Evolutionary conservation across 108 stramenopile genomes (phyloP), one percentile per base, ranked within the genome.

Genomic region (Nitzschia sp.): DNA sequence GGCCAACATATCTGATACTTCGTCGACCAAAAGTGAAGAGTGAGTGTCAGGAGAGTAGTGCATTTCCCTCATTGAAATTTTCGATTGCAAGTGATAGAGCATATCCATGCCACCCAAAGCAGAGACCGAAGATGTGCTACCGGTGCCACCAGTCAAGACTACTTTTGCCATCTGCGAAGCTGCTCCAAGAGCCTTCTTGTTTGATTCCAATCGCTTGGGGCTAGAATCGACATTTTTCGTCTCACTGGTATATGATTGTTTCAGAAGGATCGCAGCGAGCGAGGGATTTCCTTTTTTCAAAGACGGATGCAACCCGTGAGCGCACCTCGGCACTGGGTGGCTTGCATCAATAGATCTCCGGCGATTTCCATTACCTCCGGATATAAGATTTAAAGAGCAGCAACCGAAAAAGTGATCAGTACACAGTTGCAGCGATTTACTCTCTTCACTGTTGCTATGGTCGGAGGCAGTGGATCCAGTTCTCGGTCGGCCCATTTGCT

Each of bases 61-160:
- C n/a, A 55, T 15, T 22, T 35, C 16, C n/a, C 23, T 58, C 60
- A 5, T 46, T 50, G 32, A 28, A 15, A 21, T 11, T 44, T 31
- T 44, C 15, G 8, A 34, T 71, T 56, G 16, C 28, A 70, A 41
- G 29, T 78, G 72, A 41, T 79, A 74, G 16, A 76, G 29, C 79
- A 80, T 80, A 45, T 83, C 82, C 75, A 77, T 72, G 15, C 31
- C 63, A 8, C 29, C 41, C 9, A 3, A 62, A 27, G 62, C 64
- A 17, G 63, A 61, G 3, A 17, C 48, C 0, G 31, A 45, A 6
- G 45, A 22, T 33, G 25, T 58, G 23, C 26, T 57, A 13, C 29
- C 41, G 19, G 30, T 48, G 21, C 65, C 8, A 1, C n/a, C 45
- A 34, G 38, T 25, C 50, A 30, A 22, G 3, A 48, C 35, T 33